These are phyloP conservation scores for Botrytis cinerea DNA, from an alignment of 2,329 filamentous ascomycete species.

Conservation along the genomic window DNA sequence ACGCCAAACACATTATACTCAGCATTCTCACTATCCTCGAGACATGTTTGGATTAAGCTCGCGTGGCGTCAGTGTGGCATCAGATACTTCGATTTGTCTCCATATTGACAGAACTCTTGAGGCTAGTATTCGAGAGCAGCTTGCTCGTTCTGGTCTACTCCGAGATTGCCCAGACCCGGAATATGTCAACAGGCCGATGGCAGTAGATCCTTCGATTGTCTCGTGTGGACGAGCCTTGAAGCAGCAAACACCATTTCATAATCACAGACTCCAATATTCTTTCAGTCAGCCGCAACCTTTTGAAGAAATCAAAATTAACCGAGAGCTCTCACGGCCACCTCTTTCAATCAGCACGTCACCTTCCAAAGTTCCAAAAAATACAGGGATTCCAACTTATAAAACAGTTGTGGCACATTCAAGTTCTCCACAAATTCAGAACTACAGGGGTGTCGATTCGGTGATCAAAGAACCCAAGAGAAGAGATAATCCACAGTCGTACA, in stretches of 20 bases:
- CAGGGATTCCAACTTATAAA: constrained; percentile 7
- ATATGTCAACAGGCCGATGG: constrained; percentile 17
- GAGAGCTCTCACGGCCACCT: background rate
- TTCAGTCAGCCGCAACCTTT: background rate
- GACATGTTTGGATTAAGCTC: background rate
- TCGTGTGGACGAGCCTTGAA: constrained; percentile 26
- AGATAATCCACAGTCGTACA: background rate
- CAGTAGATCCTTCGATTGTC: constrained; percentile 34
- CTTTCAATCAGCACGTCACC: background rate
- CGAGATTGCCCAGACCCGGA: constrained; percentile 23
- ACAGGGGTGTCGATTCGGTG: constrained; percentile 20
- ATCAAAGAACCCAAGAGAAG: constrained; percentile 18
- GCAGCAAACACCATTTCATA: background rate
- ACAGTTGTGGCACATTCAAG: background rate
- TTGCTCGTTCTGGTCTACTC: constrained; percentile 22
- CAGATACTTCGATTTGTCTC: constrained; percentile 8
- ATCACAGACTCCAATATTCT: constrained; percentile 14
- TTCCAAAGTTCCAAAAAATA: background rate
- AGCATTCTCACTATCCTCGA: constrained; percentile 4
- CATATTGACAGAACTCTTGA: constrained; percentile 17
- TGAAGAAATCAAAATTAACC: background rate
- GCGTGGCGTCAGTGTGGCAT: background rate
- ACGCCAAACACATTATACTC: background rate
- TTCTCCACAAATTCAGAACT: constrained; percentile 4
- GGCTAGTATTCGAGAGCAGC: constrained; percentile 19